These are phyloP conservation scores for Adenanthera pavonina DNA, from an alignment of 306 rosid species.

Conservation along the genomic window DNA sequence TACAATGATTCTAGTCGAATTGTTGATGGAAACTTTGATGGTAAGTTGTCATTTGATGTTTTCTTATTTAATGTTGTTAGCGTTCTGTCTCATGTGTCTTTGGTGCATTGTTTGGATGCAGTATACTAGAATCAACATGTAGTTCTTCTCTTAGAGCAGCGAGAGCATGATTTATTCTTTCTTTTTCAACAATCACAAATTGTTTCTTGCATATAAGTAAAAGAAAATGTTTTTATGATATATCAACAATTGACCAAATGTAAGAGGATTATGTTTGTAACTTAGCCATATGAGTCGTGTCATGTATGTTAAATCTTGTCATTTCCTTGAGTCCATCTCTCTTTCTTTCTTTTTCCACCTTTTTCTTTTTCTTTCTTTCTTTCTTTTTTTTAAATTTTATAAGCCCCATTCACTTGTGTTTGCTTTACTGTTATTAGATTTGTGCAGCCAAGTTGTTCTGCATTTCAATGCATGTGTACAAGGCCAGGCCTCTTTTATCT, in stretches of 20 bases:
- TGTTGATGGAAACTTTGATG: conserved; percentile 97
- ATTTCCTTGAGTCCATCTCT: neutral
- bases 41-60: conserved; percentile 54
- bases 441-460: neutral
- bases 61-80: conserved; percentile 34
- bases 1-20: conserved; percentile 96
- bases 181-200: conserved; percentile 6
- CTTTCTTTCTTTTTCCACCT: neutral
- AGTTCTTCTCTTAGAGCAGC: conserved; percentile 18
- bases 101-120: conserved; percentile 31
- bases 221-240: neutral
- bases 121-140: neutral
- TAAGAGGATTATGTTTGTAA: neutral
- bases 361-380: neutral
- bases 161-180: conserved; percentile 26
- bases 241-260: neutral
- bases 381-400: neutral
- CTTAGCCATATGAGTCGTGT: neutral
- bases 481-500: neutral
- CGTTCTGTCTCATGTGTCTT: conserved; percentile 9
- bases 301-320: conserved; percentile 3
- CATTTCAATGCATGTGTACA: neutral
- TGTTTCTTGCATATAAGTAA: neutral
- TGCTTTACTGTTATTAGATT: neutral
- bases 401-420: neutral